phyloP scores from a whole-genome alignment of 2,329 filamentous ascomycete species.

The Lojkania enalia region DNA sequence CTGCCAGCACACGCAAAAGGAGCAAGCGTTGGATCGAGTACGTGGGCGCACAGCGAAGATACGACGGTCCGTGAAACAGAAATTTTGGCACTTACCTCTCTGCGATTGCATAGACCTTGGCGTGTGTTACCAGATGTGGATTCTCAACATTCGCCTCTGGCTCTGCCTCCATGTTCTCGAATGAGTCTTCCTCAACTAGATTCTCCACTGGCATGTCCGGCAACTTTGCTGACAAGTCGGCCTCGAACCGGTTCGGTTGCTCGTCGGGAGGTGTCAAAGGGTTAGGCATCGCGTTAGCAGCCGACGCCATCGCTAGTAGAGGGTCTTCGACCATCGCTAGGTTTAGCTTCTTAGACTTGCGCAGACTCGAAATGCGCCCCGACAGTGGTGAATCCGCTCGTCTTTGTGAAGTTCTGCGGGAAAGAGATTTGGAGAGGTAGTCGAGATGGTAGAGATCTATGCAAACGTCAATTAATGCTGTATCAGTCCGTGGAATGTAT shows the following conservation, averaged over 20 bases:
- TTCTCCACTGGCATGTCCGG: conserved; percentile 39
- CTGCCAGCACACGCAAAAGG: conserved; percentile 1
- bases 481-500: conserved; percentile 3
- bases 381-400: conserved; percentile 24
- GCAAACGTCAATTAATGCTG: conserved; percentile 21
- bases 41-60: no score
- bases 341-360: conserved; percentile 32
- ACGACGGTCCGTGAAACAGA: background rate
- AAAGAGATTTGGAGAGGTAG: conserved; percentile 40
- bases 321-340: conserved; percentile 43
- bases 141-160: conserved; percentile 44
- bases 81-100: conserved; percentile 48
- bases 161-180: conserved; percentile 31
- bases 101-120: conserved; percentile 54
- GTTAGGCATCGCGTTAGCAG: conserved; percentile 23
- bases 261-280: conserved; percentile 33
- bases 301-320: conserved; percentile 38
- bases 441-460: conserved; percentile 50
- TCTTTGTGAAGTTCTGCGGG: conserved; percentile 35
- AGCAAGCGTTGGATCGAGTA: conserved; percentile 15
- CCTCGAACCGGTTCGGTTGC: conserved; percentile 24
- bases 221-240: conserved; percentile 30
- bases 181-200: conserved; percentile 37
- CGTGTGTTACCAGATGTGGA: conserved; percentile 51
- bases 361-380: conserved; percentile 19